These are phyloP conservation scores for Coemansia sp. DNA, from an alignment of 192 early-diverging fungal genomes.

Conservation along the genomic window DNA sequence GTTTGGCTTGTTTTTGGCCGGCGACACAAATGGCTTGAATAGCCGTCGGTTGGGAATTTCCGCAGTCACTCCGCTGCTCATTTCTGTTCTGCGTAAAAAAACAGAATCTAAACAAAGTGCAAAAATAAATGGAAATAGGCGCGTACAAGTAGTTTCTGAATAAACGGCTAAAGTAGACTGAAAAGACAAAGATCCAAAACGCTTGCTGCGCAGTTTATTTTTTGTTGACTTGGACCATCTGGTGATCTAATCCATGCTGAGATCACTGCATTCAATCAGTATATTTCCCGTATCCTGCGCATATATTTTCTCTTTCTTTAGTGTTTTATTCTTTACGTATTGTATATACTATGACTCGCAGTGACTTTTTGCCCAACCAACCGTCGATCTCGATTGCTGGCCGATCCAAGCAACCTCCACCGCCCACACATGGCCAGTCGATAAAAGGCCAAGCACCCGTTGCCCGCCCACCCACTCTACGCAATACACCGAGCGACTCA, in stretches of 20 bases:
- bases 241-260: background rate
- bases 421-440: background rate
- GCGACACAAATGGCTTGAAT: conserved; percentile 52
- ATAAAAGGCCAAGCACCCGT: background rate
- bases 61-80: conserved; percentile 26
- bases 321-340: too few species aligned
- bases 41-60: conserved; percentile 38
- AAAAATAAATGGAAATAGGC: background rate
- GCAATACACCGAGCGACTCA: too few species aligned
- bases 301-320: too few species aligned
- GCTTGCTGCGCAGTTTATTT: background rate
- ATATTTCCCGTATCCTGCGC: too few species aligned
- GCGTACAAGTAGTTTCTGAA: background rate
- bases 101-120: too few species aligned
- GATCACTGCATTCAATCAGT: background rate
- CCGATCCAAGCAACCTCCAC: too few species aligned
- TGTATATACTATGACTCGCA: too few species aligned
- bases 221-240: background rate
- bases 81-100: background rate
- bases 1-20: conserved; percentile 19
- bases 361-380: too few species aligned
- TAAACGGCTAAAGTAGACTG: background rate
- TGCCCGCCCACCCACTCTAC: too few species aligned
- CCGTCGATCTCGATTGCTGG: too few species aligned
- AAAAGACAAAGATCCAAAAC: background rate